Evolutionary conservation across 108 stramenopile genomes (phyloP).

Genomic region (Parietichytrium sp.): DNA sequence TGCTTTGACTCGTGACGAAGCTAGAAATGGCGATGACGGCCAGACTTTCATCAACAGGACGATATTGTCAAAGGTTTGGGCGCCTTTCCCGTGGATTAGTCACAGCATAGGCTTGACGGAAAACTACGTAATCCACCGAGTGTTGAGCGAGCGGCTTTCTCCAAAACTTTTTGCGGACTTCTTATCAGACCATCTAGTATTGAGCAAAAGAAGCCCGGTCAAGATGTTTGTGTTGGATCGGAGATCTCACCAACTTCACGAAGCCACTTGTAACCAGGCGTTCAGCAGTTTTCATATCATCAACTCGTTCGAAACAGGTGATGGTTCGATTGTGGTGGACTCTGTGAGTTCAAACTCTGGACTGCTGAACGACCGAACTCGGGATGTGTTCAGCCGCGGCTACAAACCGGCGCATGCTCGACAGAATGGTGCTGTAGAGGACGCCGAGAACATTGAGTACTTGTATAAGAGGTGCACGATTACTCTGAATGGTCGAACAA

Average conservation of each 20-base stretch:
- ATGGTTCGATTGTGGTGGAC: background rate
- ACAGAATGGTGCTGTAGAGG: background rate
- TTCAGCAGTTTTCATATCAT: constrained; percentile 33
- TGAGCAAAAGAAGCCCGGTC: background rate
- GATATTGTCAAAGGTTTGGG: background rate
- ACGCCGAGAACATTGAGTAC: background rate
- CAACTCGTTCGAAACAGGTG: background rate
- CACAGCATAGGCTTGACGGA: constrained; percentile 10
- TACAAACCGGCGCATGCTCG: constrained; percentile 7
- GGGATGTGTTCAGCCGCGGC: background rate
- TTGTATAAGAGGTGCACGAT: constrained; percentile 16
- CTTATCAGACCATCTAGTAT: background rate
- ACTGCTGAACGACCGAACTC: constrained; percentile 20
- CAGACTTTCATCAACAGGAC: background rate
- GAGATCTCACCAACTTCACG: too few species aligned
- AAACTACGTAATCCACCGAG: background rate
- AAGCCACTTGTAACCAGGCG: constrained; percentile 20
- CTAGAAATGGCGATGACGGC: background rate
- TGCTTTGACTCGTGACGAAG: background rate
- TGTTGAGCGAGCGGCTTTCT: background rate
- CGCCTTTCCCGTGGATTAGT: background rate
- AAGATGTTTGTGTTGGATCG: background rate
- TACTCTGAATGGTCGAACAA: too few species aligned
- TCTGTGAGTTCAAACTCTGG: background rate
- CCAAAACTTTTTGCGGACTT: background rate